Evolutionary conservation across 2,329 filamentous ascomycete species (phyloP), one percentile per base, ranked within the genome.

Genomic region (Sordariomycetes sp.): DNA sequence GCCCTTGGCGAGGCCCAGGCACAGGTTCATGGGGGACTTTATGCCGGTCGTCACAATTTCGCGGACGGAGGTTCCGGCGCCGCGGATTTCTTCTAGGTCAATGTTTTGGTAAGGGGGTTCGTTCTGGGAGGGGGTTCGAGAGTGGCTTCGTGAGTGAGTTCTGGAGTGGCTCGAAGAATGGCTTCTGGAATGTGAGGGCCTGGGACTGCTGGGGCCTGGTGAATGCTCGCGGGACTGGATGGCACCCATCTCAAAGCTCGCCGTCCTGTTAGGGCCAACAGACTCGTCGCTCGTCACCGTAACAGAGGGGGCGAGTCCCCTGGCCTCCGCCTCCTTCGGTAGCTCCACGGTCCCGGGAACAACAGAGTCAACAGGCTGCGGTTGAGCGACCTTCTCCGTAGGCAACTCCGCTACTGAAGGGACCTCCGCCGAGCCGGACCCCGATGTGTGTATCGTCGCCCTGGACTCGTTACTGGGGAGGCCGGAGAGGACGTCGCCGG

Each of bases 21-120:
- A 89, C 61, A 96, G 86, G 67, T 95, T 89, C 77, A 94, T 86
- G 0, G 90, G 91, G 1, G 86, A 85, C 63, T 87, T 89, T 59
- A 92, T 76, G 5, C 87, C 82, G n/a, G 55, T 56, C 5, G 48
- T 56, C 17, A 56, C 55, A 12, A 56, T 52, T 22, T 51, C 42
- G 17, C 55, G 45, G 32, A 56, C 55, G 34, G 45, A 52, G 7
- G 25, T 52, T 1, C 48, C 32, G 7, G 55, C 55, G n/a, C 55
- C 48, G 34, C 55, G 55, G 20, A 56, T 13, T 17, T 56, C 55
- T 20, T 56, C 55, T 10, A 56, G 32, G 55, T 56, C 39, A 28
- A 56, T 25, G 28, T 52, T 51, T n/a, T 48, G 42, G 34, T 56
- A 56, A 7, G 54, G 54, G 28, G 34, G 51, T 20, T 56, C 54